Conservation (phyloP, 2,329 filamentous ascomycete genomes). For the Myriosclerotinia duriaeana region DNA sequence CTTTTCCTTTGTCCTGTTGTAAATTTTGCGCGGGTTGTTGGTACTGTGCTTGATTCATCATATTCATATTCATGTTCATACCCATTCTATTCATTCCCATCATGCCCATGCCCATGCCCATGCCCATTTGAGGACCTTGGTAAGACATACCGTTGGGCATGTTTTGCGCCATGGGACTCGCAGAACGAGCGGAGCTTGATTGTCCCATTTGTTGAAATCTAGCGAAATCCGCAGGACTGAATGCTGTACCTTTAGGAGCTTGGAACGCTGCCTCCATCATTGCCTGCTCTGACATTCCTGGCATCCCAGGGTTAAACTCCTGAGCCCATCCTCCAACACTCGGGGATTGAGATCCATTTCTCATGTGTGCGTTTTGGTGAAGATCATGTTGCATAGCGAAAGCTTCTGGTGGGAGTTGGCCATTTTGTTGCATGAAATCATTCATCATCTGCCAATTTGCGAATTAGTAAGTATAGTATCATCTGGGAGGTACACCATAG, state of each 20-base stretch:
- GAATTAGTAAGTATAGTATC: slow-evolving; percentile 19
- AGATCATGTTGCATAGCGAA: slow-evolving; percentile 41
- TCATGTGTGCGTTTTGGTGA: slow-evolving; percentile 35
- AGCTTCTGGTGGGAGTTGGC: slow-evolving; percentile 50
- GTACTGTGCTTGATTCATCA: slow-evolving; percentile 46
- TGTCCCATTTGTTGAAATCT: slow-evolving; percentile 76
- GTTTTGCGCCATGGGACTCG: slow-evolving; percentile 55
- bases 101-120: slow-evolving; percentile 44
- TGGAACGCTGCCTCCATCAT: slow-evolving; percentile 72
- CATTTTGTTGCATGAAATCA: slow-evolving; percentile 81
- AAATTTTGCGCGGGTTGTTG: slow-evolving; percentile 45
- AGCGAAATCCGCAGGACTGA: slow-evolving; percentile 82
- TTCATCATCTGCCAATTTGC: slow-evolving; percentile 74
- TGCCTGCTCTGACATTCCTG: slow-evolving; percentile 53
- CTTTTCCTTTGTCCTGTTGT: slow-evolving; percentile 70
- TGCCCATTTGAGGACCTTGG: slow-evolving; percentile 55
- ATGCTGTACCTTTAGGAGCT: slow-evolving; percentile 58
- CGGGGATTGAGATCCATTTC: slow-evolving; percentile 41
- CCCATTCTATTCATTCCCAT: slow-evolving; percentile 62
- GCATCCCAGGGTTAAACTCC: slow-evolving; percentile 60
- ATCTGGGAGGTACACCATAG: neutral
- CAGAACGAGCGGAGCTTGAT: slow-evolving; percentile 52
- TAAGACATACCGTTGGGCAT: slow-evolving; percentile 49
- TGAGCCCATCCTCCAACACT: slow-evolving; percentile 56
- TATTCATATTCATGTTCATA: slow-evolving; percentile 55